A percentile compares a stretch with the other conserved stretches of the same genome.
Conservation (phyloP, 371 early-diverging fungal species). For the Circinella umbellata region DNA sequence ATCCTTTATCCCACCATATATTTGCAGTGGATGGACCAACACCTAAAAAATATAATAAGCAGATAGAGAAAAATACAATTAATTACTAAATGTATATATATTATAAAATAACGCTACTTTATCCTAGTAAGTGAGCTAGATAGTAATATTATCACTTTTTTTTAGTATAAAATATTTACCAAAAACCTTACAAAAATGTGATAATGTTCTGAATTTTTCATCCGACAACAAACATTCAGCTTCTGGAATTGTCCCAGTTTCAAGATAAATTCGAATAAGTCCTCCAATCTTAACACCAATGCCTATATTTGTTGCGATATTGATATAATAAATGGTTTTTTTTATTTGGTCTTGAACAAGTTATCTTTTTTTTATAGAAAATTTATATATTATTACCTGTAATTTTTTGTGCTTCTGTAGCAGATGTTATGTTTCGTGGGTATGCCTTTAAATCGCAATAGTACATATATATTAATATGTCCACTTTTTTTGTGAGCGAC, state of each 20-base stretch:
- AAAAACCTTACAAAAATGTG: constrained; percentile 42
- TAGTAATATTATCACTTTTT: too few species aligned
- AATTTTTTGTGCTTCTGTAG: constrained; percentile 49
- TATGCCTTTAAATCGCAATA: constrained; percentile 35
- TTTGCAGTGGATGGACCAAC: constrained; percentile 51
- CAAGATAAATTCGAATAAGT: constrained; percentile 34
- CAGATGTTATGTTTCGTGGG: constrained; percentile 43
- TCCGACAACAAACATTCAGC: constrained; percentile 35
- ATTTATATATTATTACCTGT: constrained; percentile 28
- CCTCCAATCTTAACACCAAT: constrained; percentile 51
- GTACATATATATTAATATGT: too few species aligned
- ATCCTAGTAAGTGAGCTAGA: too few species aligned
- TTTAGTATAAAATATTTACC: constrained; percentile 26
- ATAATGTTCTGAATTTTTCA: constrained; percentile 38
- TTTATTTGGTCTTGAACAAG: not conserved
- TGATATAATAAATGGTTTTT: not conserved
- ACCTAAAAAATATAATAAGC: constrained; percentile 19
- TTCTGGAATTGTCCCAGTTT: constrained; percentile 49
- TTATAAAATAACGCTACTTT: too few species aligned
- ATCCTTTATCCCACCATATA: constrained; percentile 57
- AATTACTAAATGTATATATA: too few species aligned
- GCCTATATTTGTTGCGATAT: constrained; percentile 24
- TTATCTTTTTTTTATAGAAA: not conserved
- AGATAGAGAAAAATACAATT: too few species aligned
- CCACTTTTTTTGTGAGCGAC: too few species aligned